Conservation (phyloP, 2,329 filamentous ascomycete genomes). For the Fusarium stilboides region DNA sequence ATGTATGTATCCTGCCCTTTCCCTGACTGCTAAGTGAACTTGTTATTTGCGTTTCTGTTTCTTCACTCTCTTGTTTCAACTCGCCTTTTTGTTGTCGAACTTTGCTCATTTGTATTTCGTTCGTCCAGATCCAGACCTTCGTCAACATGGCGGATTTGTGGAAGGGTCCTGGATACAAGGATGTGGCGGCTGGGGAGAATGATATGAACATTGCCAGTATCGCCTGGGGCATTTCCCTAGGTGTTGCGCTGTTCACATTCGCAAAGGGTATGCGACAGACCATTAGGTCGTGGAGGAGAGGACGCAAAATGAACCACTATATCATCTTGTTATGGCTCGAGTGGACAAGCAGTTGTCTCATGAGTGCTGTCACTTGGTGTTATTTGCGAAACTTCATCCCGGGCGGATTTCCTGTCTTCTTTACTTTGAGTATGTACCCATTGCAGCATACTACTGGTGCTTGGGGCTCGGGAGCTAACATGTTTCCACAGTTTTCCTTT, state of each 20-base stretch:
- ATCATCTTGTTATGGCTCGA: constrained; percentile 47
- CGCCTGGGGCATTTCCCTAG: constrained; percentile 49
- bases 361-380: constrained; percentile 50
- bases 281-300: constrained; percentile 45
- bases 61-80: constrained; percentile 1
- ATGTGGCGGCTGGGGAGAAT: constrained; percentile 31
- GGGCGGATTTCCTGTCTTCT: constrained; percentile 47
- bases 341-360: constrained; percentile 45
- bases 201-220: constrained; percentile 52
- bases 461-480: not conserved
- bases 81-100: not conserved
- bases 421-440: constrained; percentile 34
- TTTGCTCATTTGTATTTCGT: not conserved
- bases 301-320: constrained; percentile 42
- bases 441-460: not conserved
- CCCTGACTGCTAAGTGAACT: not conserved
- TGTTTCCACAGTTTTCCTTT: constrained; percentile 45
- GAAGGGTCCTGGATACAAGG: constrained; percentile 31
- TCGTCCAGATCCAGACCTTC: not conserved
- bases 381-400: constrained; percentile 46
- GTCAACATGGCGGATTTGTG: constrained; percentile 40
- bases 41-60: not conserved
- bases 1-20: constrained; percentile 38
- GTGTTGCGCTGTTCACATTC: constrained; percentile 47
- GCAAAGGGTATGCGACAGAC: constrained; percentile 45